Evolutionary conservation across 352 stramenopile genomes (phyloP), one percentile per base, ranked within the genome.

Genomic region (Phytophthora cryptogea): DNA sequence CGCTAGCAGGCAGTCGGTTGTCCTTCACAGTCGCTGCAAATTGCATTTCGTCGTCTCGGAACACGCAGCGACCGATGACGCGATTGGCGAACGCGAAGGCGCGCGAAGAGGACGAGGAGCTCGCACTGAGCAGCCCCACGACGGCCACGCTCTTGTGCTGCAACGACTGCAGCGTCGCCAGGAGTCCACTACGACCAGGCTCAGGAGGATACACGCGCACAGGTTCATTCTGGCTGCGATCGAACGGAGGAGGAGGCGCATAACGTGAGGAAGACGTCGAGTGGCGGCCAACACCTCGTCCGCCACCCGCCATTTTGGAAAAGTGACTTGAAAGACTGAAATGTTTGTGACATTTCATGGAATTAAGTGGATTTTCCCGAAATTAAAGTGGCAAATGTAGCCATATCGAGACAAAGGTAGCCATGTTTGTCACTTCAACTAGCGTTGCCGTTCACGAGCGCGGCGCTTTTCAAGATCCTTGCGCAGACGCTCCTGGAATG

Each of bases 151-250:
- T 56, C 47, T 76, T 76, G 51, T 44, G 47, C 36, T 81, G 78
- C 26, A 90, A 51, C 32, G 66, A 71, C 54, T 88, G 76, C n/a
- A 80, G 48, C 27, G 33, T 64, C 31, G 36, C 40, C 0, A 57
- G 64, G 28, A n/a, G 33, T 8, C 28, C 63, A 11, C 36, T 44
- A 30, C 28, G 70, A 17, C 57, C 55, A 44, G 58, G 28, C 7
- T 70, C 66, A 14, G 72, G 65, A 10, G 83, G 83, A 54, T 86
- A 92, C 50, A 92, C 68, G 16, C 78, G 80, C 20, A 89, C 64
- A 9, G 78, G 83, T n/a, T 70, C 63, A 49, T 78, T 83, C 20
- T 60, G 41, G 30, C 39, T 65, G 36, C 65, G 63, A 20, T 80
- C 74, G 41, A 78, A 76, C 17, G 65, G 65, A 5, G 64, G 31